Conservation (phyloP, 768 basidiomycete genomes). For the Phanerodontia chrysosporium region DNA sequence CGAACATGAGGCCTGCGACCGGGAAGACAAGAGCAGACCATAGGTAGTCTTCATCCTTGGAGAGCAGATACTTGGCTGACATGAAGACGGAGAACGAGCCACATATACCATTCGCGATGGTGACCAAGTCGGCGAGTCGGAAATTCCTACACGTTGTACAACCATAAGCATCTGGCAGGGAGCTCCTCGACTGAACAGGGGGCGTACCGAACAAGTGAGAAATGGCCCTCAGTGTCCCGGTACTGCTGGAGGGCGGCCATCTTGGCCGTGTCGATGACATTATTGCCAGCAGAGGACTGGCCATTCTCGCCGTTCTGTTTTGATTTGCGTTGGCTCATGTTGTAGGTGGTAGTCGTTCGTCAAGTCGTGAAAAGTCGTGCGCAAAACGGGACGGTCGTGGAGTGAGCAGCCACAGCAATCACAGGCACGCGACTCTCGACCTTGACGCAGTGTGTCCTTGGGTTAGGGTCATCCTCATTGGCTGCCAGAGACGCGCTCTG, state of each 20-base stretch:
- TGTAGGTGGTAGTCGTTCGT: constrained; percentile 3
- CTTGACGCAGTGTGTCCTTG: background rate
- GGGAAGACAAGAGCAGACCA: constrained; percentile 88
- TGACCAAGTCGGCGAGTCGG: constrained; percentile 94
- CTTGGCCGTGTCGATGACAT: constrained; percentile 20
- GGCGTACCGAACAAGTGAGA: constrained; percentile 87
- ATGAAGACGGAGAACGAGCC: constrained; percentile 94
- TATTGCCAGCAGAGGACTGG: background rate
- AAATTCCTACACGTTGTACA: constrained; percentile 67
- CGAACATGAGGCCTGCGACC: constrained; percentile 93
- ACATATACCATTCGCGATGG: constrained; percentile 98
- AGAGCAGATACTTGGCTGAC: constrained; percentile 82
- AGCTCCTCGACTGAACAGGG: constrained; percentile 14
- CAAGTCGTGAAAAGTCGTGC: background rate
- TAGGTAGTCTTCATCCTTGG: constrained; percentile 73
- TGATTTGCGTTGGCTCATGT: constrained; percentile 51
- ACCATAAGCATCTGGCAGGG: constrained; percentile 8
- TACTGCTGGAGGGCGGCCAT: constrained; percentile 70
- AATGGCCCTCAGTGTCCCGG: constrained; percentile 88
- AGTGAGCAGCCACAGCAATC: constrained; percentile 2
- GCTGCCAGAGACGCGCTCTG: too few relatives aligned
- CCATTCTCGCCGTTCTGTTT: constrained; percentile 22
- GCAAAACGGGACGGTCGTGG: background rate
- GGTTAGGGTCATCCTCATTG: constrained; percentile 1
- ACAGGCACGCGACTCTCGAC: constrained; percentile 5